Conservation (phyloP, 345 rosid genomes). For the Aegle marmelos region DNA sequence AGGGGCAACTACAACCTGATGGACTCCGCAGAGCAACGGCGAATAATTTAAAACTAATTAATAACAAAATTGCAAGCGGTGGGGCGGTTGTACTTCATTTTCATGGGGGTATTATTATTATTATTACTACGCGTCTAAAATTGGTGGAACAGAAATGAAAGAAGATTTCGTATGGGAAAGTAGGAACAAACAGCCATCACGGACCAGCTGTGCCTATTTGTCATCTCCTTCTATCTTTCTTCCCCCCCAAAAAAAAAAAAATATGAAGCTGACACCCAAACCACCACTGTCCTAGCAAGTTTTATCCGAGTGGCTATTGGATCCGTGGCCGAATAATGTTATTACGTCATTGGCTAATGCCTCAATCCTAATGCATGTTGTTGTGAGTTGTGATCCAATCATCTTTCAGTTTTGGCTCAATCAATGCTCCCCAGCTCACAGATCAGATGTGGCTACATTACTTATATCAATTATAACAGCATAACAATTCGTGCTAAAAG, state of each 20-base stretch:
- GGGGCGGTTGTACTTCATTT: background rate
- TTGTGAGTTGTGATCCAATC: background rate
- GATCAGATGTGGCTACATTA: no score
- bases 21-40: background rate
- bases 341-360: no score
- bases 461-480: no score
- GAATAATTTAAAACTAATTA: background rate
- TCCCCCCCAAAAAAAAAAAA: no score
- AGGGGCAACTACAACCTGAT: background rate
- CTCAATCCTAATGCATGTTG: no score
- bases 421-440: no score
- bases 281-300: background rate
- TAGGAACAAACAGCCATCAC: constrained; percentile 11
- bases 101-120: background rate
- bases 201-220: constrained; percentile 18
- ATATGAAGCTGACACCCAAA: constrained; percentile 9
- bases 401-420: background rate
- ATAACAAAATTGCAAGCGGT: background rate
- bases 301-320: background rate
- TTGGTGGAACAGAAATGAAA: background rate
- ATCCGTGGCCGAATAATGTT: background rate
- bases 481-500: no score
- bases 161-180: background rate
- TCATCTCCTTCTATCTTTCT: background rate
- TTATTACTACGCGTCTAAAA: background rate